These are phyloP conservation scores for Diaporthe humulicola DNA, from an alignment of 2,329 filamentous ascomycete genomes.

Conservation along the genomic window DNA sequence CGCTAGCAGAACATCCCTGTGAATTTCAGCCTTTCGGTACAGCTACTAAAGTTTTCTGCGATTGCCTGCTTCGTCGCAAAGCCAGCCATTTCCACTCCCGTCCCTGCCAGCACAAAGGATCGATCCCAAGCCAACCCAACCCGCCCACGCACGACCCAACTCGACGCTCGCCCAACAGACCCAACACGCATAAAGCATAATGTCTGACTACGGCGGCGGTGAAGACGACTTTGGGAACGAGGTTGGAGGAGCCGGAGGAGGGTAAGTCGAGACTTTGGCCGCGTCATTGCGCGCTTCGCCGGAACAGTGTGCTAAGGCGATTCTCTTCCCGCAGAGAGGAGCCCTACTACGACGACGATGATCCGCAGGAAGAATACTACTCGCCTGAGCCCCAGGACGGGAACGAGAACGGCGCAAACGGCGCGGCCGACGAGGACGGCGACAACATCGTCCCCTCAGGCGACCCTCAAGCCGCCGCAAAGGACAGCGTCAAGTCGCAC, in stretches of 20 bases:
- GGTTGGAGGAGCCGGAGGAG: conserved; percentile 35
- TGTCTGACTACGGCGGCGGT: conserved; percentile 77
- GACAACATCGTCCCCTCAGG: conserved; percentile 72
- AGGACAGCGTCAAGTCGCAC: conserved; percentile 67
- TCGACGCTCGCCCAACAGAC: not conserved
- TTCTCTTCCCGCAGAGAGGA: conserved; percentile 67
- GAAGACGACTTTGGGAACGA: conserved; percentile 62
- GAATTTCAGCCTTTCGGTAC: conserved; percentile 33
- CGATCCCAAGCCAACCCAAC: not conserved
- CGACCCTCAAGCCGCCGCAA: conserved; percentile 72
- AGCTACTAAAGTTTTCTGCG: conserved; percentile 32
- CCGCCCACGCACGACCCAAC: not conserved
- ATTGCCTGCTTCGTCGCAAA: conserved; percentile 33
- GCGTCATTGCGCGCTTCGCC: conserved; percentile 38
- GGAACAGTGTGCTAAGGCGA: conserved; percentile 47
- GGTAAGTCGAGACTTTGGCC: conserved; percentile 24
- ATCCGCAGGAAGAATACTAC: conserved; percentile 71
- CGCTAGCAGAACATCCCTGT: not conserved
- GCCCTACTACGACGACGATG: conserved; percentile 80
- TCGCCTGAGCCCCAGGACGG: conserved; percentile 68
- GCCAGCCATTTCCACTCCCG: not conserved
- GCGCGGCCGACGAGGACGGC: conserved; percentile 67
- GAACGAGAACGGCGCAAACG: conserved; percentile 61
- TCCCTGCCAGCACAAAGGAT: conserved; percentile 11
- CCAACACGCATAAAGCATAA: conserved; percentile 49